These are phyloP conservation scores for Diaporthe sp. DNA, from an alignment of 2,329 filamentous ascomycete species.

Conservation along the genomic window DNA sequence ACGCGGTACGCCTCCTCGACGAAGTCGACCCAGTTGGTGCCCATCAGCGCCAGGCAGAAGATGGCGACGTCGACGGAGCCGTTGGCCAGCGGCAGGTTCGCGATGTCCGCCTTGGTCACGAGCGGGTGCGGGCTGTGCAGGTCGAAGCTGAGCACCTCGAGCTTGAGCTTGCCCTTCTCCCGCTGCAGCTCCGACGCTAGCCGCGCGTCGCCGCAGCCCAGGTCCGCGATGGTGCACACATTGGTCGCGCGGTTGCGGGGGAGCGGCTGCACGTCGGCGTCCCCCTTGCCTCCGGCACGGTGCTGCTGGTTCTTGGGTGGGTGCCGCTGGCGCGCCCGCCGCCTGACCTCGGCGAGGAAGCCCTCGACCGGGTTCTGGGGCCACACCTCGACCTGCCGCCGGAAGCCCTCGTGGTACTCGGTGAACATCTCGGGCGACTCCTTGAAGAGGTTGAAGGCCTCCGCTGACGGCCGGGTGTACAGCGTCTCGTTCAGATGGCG, in stretches of 20 bases:
- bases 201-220: constrained; percentile 93
- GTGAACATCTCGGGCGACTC: constrained; percentile 92
- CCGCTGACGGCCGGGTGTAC: constrained; percentile 89
- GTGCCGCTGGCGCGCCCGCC: constrained; percentile 70
- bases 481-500: constrained; percentile 97
- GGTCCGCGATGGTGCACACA: constrained; percentile 84
- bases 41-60: constrained; percentile 98
- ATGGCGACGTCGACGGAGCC: constrained; percentile 87
- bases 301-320: constrained; percentile 43
- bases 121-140: constrained; percentile 82
- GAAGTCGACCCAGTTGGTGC: constrained; percentile 98
- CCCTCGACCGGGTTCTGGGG: constrained; percentile 95
- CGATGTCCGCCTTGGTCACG: constrained; percentile 91
- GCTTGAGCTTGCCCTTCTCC: constrained; percentile 74
- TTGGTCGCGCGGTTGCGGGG: constrained; percentile 76
- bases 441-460: constrained; percentile 87
- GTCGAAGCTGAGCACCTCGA: constrained; percentile 88
- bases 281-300: constrained; percentile 44
- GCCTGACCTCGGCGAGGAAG: constrained; percentile 80
- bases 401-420: constrained; percentile 97
- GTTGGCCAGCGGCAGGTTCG: constrained; percentile 81
- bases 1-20: constrained; percentile 95
- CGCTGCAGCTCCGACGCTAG: constrained; percentile 78
- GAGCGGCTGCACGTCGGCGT: constrained; percentile 62
- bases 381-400: constrained; percentile 95